Percentiles rank a stretch among this genome's conserved stretches.
Conservation (phyloP, 2,329 filamentous ascomycete genomes). For the Bipolaris sorokiniana region DNA sequence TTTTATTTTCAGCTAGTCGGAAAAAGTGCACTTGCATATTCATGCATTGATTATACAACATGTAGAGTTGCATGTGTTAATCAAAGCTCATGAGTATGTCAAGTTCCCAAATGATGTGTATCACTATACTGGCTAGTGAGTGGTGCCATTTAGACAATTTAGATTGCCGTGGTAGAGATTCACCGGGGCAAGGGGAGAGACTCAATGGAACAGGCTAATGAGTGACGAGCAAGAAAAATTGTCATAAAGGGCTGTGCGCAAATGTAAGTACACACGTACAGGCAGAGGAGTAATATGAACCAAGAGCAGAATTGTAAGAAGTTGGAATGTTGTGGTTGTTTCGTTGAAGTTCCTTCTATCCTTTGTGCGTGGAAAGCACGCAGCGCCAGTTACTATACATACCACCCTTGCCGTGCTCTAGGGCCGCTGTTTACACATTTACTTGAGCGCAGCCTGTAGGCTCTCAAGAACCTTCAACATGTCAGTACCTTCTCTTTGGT, state of each 20-base stretch:
- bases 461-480: slow-evolving; percentile 75
- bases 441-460: slow-evolving; percentile 81
- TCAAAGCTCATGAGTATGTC: slow-evolving; percentile 35
- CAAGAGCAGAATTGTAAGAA: slow-evolving; percentile 9
- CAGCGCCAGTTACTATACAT: slow-evolving; percentile 20
- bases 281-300: slow-evolving; percentile 6
- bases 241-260: slow-evolving; percentile 23
- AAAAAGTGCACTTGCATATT: slow-evolving; percentile 15
- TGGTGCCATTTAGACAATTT: not conserved
- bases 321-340: slow-evolving; percentile 32
- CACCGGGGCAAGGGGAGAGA: slow-evolving; percentile 6
- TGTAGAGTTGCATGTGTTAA: slow-evolving; percentile 25
- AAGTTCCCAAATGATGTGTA: not conserved
- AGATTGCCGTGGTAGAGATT: slow-evolving; percentile 3
- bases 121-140: not conserved
- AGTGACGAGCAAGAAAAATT: slow-evolving; percentile 19
- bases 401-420: slow-evolving; percentile 26
- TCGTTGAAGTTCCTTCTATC: slow-evolving; percentile 44
- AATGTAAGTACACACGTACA: slow-evolving; percentile 28
- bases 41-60: slow-evolving; percentile 21
- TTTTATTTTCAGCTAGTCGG: slow-evolving; percentile 16
- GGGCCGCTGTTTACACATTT: slow-evolving; percentile 60
- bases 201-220: slow-evolving; percentile 18
- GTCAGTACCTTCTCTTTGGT: slow-evolving; percentile 44
- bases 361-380: slow-evolving; percentile 40